Base-by-base conservation (phyloP, 768 basidiomycete genomes). In the Epithele typhae region DNA sequence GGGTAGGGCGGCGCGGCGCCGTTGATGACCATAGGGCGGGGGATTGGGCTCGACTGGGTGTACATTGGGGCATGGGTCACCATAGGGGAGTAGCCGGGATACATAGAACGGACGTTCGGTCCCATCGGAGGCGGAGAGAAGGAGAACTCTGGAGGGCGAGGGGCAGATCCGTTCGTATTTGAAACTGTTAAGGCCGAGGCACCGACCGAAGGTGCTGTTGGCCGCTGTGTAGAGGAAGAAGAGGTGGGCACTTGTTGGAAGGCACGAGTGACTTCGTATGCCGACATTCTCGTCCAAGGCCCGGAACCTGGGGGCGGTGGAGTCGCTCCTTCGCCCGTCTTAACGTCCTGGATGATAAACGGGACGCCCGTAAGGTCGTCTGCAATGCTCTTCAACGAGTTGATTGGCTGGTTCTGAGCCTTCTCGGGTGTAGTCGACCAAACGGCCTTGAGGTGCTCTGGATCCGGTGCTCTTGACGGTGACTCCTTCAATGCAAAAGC, bases 171-270 rank as follows among this genome's bases (percentile, higher is more conserved):
- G 35, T 46, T 52, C 35, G 55, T 40, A 12, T 52, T 46, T 11
- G 52, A 37, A 3, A 40, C 32, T 24, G 45, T 33, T 24, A 47
- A 44, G 43, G 46, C 19, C 25, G 41, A 32, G 34, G 49, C 35
- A 45, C 49, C 25, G 44, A 40, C 19, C 36, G 48, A 22, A 22
- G 49, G 42, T 18, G 53, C n/a, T 43, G 41, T 46, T 8, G 55
- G 38, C 2, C 54, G 74, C 18, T 82, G 77, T 37, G 73, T 64
- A 38, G 61, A 75, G 12, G 76, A 64, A 14, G 78, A 74, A 3
- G 86, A 73, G 5, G 78, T 68, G 3, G 89, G 89, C 22, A 92
- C 90, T 64, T 84, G 84, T 59, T 92, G 90, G 68, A 92, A 92
- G 18, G 89, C 87, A 48, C 86, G 80, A 11, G 85, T 89, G 25